These are phyloP conservation scores for Malus hybrid DNA, from an alignment of 331 rosid genomes.

Conservation along the genomic window DNA sequence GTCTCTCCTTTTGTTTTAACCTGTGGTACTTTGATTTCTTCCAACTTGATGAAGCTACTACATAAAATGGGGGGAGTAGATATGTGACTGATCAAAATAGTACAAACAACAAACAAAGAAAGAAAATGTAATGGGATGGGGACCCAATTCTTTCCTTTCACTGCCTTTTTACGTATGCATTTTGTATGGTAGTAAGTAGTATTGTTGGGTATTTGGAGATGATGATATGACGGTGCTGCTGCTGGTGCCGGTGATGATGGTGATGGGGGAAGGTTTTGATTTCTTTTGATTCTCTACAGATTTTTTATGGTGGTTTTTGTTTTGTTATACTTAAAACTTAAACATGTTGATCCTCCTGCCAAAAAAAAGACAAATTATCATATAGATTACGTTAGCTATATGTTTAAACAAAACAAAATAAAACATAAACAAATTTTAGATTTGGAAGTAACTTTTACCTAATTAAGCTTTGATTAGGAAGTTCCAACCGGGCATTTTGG, in stretches of 20 bases:
- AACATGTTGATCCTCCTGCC: constrained; percentile 34
- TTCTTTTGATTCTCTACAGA: constrained; percentile 52
- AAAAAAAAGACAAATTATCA: not conserved
- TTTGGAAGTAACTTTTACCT: constrained; percentile 27
- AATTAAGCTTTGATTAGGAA: constrained; percentile 16
- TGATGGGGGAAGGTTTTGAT: constrained; percentile 18
- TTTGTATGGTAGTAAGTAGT: constrained; percentile 85
- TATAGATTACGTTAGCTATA: not conserved
- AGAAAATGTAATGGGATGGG: constrained; percentile 23
- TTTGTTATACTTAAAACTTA: constrained; percentile 18
- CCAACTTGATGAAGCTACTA: constrained; percentile 34
- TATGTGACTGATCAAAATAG: constrained; percentile 25
- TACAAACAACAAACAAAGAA: constrained; percentile 26
- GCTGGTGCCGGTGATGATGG: not conserved
- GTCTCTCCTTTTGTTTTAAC: constrained; percentile 30
- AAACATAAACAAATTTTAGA: not conserved
- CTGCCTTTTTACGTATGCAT: constrained; percentile 65
- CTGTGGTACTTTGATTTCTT: constrained; percentile 36
- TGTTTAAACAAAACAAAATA: constrained; percentile 15
- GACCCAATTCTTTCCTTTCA: constrained; percentile 54
- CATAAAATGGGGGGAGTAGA: constrained; percentile 23
- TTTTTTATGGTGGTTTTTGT: constrained; percentile 16
- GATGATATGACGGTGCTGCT: constrained; percentile 16
- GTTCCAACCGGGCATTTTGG: constrained; percentile 65
- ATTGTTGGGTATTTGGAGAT: constrained; percentile 41